Evolutionary conservation across 2,329 filamentous ascomycete species (phyloP).

Genomic region (Bipolaris bicolor): DNA sequence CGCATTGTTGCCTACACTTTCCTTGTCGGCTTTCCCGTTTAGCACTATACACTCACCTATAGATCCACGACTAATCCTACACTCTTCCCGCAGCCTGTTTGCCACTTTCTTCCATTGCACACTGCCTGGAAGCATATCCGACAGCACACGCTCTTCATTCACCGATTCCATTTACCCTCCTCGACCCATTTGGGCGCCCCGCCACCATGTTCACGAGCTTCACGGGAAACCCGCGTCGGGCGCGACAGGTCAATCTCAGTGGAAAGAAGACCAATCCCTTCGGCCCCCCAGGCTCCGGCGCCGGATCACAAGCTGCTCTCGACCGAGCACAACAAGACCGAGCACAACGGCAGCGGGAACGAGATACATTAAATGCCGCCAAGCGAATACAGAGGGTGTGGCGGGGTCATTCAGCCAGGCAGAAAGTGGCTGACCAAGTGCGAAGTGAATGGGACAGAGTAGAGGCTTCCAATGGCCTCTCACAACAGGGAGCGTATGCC

Average conservation of each 20-base stretch:
- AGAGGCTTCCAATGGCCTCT: constrained; percentile 26
- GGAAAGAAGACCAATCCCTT: constrained; percentile 84
- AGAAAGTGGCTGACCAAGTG: constrained; percentile 61
- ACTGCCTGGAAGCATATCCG: background rate
- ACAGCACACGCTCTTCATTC: background rate
- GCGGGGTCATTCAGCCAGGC: constrained; percentile 75
- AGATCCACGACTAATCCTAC: constrained; percentile 13
- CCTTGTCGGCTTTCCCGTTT: constrained; percentile 6
- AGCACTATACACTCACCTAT: constrained; percentile 2
- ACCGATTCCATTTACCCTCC: background rate
- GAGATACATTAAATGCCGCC: constrained; percentile 75
- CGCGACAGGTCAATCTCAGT: constrained; percentile 91
- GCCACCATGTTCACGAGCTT: constrained; percentile 85
- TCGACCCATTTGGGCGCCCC: constrained; percentile 6
- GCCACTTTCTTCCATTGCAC: no score
- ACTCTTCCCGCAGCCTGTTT: background rate
- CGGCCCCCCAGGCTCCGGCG: constrained; percentile 62
- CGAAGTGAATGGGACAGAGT: constrained; percentile 43
- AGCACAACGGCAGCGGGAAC: constrained; percentile 77
- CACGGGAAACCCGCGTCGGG: constrained; percentile 82
- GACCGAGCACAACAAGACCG: constrained; percentile 88
- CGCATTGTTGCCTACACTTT: constrained; percentile 6
- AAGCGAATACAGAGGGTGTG: constrained; percentile 78
- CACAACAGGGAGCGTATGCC: constrained; percentile 38
- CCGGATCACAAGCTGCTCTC: constrained; percentile 76